Base-by-base conservation (phyloP, 176 grass and related monocot species). In the Carex scoparia region DNA sequence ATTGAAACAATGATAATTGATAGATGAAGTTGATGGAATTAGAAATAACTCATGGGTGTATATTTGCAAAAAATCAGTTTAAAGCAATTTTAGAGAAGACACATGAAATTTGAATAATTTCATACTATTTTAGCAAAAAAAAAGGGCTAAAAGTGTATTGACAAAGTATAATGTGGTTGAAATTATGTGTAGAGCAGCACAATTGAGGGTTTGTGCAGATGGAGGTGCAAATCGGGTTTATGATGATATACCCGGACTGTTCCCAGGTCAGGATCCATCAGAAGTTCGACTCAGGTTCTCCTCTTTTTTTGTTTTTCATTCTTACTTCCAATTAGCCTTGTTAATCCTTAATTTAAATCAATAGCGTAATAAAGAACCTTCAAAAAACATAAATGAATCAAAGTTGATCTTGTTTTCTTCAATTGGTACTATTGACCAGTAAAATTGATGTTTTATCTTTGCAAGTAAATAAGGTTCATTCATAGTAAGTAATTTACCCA, bases 221-320 rank as follows among this genome's bases (percentile, higher is more conserved):
- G 95, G 95, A 59, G 95, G 92, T 60, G 91, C 95, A 30, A 98
- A 98, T 88, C 88, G 91, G 82, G 3, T 98, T 23, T 90, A 87
- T 73, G 92, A 98, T 64, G 86, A 84, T 81, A 92, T 98, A 91
- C 95, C 92, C 44, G 51, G 89, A 35, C 81, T 94, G 12, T 89
- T 98, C 57, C 89, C 92, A 0, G 88, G 42, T 48, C 56, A 89
- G 85, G 88, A 94, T 56, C 91, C 95, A 2, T 46, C 54, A 55
- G 79, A 93, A 12, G 86, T 94, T 88, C 91, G 91, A 71, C 4
- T n/a, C 35, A 93, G 44, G 44, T 46, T 46, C 44, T 46, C 44
- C 44, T 46, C 44, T 46, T 15, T 9, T 61, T 44, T 56, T 75
- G 6, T 44, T 53, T 14, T 53, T 75, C n/a, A 37, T 37, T 37